Base-by-base conservation (phyloP, 352 stramenopile genomes). In the Pythium oligandrum region DNA sequence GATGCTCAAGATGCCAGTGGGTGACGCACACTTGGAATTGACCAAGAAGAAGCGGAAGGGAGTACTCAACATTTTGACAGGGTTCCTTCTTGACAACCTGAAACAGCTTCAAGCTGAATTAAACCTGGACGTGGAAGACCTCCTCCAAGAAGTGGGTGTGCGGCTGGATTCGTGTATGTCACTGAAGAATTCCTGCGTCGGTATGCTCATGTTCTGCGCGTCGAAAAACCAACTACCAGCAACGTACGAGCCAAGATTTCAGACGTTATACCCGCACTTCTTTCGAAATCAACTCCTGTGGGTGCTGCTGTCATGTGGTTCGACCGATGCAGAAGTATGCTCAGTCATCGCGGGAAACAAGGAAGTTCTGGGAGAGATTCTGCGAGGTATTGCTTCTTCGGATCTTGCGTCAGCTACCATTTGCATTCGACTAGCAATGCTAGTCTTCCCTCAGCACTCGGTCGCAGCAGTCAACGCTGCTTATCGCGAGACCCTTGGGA, bases 391-490 rank as follows among this genome's bases (percentile, higher is more conserved):
- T 52, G 64, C 73, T 26, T 78, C 80, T 0, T 40, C 68, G 0
- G 82, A 92, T 46, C 51, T 92, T 26, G 63, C 84, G 47, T 81
- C 75, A 6, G 77, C 76, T 6, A 90, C 75, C 6, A 72, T 93
- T 35, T 92, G 77, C 53, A 86, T 93, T 57, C 80, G 81, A n/a
- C 64, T 95, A 33, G 83, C 77, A 1, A 93, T 92, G 84, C 62
- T 95, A 6, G 66, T 92, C 37, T 88, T 95, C 56, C 84, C 84
- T 0, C 58, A 88, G 6, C 77, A 88, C 54, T 93, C 84, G 0
- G 71, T 95, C 0, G 79, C 75, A n/a, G 64, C 64, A 5, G 68
- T 95, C 10, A 95, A 90, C 58, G 48, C 56, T 11, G 48, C 53
- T 11, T 64, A 64, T 39, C 43, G 53, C 4, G 59, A 58, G 35